Evolutionary conservation across 768 basidiomycete species (phyloP).

Genomic region (Pleurotus platypus): DNA sequence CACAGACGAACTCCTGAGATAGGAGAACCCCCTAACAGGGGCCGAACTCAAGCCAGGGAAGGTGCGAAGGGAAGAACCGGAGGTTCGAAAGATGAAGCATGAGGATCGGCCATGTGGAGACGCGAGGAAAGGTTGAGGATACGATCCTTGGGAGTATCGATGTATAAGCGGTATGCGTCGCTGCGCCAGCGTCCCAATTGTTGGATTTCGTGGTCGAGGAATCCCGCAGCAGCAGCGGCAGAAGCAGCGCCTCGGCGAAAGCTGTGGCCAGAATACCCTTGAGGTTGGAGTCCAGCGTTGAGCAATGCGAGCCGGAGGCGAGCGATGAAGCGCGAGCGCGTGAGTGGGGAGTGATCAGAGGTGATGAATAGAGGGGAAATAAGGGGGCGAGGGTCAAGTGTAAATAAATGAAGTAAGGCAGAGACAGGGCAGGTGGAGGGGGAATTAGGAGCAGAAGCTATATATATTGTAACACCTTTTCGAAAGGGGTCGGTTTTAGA

Average conservation of each 20-base stretch:
- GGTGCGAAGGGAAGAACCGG: background rate
- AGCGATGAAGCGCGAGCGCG: background rate
- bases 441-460: slow-evolving; percentile 17
- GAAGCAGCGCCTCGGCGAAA: slow-evolving; percentile 25
- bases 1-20: too few relatives aligned
- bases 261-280: slow-evolving; percentile 22
- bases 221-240: slow-evolving; percentile 24
- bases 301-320: background rate
- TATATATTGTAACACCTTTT: background rate
- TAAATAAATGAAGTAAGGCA: background rate
- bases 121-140: slow-evolving; percentile 14
- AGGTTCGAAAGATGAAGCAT: background rate
- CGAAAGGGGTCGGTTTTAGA: slow-evolving; percentile 37
- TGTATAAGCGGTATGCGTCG: slow-evolving; percentile 34
- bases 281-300: background rate
- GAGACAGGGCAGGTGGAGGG: background rate
- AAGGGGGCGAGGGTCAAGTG: background rate
- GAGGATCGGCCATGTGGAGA: background rate
- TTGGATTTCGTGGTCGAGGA: slow-evolving; percentile 31
- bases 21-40: background rate
- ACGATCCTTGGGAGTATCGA: slow-evolving; percentile 20
- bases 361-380: background rate
- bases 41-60: background rate
- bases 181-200: slow-evolving; percentile 32
- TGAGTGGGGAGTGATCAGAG: background rate